A percentile compares a stretch with the other conserved stretches of the same genome.
Evolutionary conservation across 768 basidiomycete species (phyloP).

Genomic region (Lentinula sp.): DNA sequence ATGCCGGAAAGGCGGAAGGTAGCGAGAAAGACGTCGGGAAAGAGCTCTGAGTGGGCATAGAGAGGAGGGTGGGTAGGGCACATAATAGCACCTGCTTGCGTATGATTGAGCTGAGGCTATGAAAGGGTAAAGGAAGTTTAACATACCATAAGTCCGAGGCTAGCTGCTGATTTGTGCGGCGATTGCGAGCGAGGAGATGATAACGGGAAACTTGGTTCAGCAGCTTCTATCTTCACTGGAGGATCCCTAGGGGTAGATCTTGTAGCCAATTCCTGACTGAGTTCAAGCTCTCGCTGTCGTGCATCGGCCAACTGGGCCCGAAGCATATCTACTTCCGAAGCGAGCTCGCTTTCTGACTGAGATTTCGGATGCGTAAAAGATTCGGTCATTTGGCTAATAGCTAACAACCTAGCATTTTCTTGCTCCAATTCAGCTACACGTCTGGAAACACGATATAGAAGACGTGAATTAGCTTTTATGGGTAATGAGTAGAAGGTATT

Average conservation of each 20-base stretch:
- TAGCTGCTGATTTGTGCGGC: slow-evolving; percentile 56
- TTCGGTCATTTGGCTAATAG: slow-evolving; percentile 44
- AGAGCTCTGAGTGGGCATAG: slow-evolving; percentile 53
- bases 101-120: slow-evolving; percentile 2
- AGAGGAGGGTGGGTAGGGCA: slow-evolving; percentile 68
- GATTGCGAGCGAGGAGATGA: slow-evolving; percentile 36
- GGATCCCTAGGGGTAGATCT: slow-evolving; percentile 23
- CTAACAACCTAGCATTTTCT: slow-evolving; percentile 71
- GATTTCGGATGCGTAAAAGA: slow-evolving; percentile 16
- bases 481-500: slow-evolving; percentile 10
- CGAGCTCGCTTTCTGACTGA: slow-evolving; percentile 30
- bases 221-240: slow-evolving; percentile 53
- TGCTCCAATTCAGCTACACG: slow-evolving; percentile 81
- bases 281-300: slow-evolving; percentile 60
- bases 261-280: slow-evolving; percentile 54
- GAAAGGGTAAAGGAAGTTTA: slow-evolving; percentile 4
- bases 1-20: slow-evolving; percentile 39
- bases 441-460: slow-evolving; percentile 31
- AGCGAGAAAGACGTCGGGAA: slow-evolving; percentile 52
- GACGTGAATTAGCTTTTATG: slow-evolving; percentile 5
- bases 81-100: slow-evolving; percentile 65
- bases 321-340: slow-evolving; percentile 62
- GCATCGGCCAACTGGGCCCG: slow-evolving; percentile 58
- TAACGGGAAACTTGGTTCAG: slow-evolving; percentile 44
- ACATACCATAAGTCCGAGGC: slow-evolving; percentile 67